Evolutionary conservation across 805 yeast genomes (phyloP).

Genomic region (Myxozyma kluyveri): DNA sequence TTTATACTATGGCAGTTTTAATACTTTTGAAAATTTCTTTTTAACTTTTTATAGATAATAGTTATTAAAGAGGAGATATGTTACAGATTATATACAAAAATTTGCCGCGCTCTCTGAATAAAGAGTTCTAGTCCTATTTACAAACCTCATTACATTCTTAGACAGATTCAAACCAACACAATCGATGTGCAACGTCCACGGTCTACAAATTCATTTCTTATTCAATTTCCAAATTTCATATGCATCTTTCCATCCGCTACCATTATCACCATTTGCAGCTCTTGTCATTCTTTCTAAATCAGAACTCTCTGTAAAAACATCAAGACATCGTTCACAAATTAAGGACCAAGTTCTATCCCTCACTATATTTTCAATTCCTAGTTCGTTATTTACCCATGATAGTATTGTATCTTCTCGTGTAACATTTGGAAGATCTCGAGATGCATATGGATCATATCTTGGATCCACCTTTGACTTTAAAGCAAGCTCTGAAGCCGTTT

Average conservation of each 20-base stretch:
- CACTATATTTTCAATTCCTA: slow-evolving; percentile 30
- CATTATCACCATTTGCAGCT: slow-evolving; percentile 7
- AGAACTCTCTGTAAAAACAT: too few relatives aligned
- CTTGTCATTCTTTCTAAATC: neutral
- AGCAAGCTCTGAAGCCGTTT: slow-evolving; percentile 41
- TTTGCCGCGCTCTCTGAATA: too few relatives aligned
- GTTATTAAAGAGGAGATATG: too few relatives aligned
- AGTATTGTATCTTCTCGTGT: slow-evolving; percentile 23
- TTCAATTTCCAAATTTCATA: slow-evolving; percentile 19
- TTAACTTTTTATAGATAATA: too few relatives aligned
- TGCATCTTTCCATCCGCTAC: slow-evolving; percentile 15
- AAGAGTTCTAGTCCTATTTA: too few relatives aligned
- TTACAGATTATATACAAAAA: too few relatives aligned
- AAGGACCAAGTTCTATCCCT: slow-evolving; percentile 29
- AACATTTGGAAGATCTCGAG: slow-evolving; percentile 30
- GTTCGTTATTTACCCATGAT: slow-evolving; percentile 29
- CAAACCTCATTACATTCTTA: too few relatives aligned
- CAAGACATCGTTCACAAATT: slow-evolving; percentile 25
- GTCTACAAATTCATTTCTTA: too few relatives aligned
- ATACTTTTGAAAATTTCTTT: too few relatives aligned
- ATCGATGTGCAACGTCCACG: too few relatives aligned
- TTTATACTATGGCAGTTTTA: too few relatives aligned
- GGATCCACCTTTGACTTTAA: slow-evolving; percentile 35
- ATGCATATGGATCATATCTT: slow-evolving; percentile 42
- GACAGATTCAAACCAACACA: too few relatives aligned